These are phyloP conservation scores for Suhomyces bribrorum DNA, from an alignment of 1,139 yeast species.

Conservation along the genomic window DNA sequence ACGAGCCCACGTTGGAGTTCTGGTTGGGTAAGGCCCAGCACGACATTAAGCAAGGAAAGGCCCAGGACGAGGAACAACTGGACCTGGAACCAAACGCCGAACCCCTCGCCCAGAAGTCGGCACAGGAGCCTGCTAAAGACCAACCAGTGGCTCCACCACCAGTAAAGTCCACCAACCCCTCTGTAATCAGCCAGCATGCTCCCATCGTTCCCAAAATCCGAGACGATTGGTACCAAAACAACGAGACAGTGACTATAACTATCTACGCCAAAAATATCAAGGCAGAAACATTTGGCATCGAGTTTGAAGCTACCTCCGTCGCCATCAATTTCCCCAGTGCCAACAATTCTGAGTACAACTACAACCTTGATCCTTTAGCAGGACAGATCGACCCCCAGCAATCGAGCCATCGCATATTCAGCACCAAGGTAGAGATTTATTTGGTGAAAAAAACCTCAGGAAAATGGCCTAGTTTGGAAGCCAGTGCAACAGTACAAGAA, in stretches of 20 bases:
- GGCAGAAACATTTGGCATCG: slow-evolving; percentile 38
- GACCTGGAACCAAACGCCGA: slow-evolving; percentile 4
- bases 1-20: slow-evolving; percentile 48
- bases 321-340: slow-evolving; percentile 49
- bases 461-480: slow-evolving; percentile 51
- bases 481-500: slow-evolving; percentile 14
- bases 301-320: slow-evolving; percentile 35
- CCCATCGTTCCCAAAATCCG: slow-evolving; percentile 51
- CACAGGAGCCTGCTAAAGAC: too few species aligned
- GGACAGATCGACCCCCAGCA: slow-evolving; percentile 49
- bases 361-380: slow-evolving; percentile 52
- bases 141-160: too few species aligned
- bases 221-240: slow-evolving; percentile 80
- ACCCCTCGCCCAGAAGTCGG: too few species aligned
- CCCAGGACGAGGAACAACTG: slow-evolving; percentile 10
- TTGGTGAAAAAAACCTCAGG: slow-evolving; percentile 37
- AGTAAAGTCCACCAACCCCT: slow-evolving; percentile 31
- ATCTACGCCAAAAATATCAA: slow-evolving; percentile 71
- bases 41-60: slow-evolving; percentile 25
- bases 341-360: slow-evolving; percentile 47
- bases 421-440: slow-evolving; percentile 74
- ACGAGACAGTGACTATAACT: slow-evolving; percentile 59
- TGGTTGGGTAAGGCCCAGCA: slow-evolving; percentile 53
- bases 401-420: slow-evolving; percentile 54
- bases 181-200: slow-evolving; percentile 40